Evolutionary conservation across 768 basidiomycete genomes (phyloP), one percentile per base, ranked within the genome.

Genomic region (Kwoniella heveanensis): DNA sequence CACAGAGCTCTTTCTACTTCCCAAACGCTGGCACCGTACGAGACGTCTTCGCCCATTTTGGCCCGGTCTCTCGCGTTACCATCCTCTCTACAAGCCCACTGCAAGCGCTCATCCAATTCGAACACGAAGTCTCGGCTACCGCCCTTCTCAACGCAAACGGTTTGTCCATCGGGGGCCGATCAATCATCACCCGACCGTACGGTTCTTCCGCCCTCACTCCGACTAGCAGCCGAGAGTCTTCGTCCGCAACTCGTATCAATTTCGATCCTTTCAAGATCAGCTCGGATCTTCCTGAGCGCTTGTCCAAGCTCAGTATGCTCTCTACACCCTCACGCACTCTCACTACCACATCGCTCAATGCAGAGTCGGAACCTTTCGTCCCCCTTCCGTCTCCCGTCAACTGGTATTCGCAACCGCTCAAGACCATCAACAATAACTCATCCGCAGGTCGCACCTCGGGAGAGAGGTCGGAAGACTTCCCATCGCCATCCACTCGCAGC

Each of bases 31-130:
- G 49, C 1, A 36, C 47, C 21, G 69, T 76, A 39, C 51, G 64
- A 47, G 71, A 69, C 21, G 60, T 70, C 32, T 73, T 76, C 61
- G 29, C 61, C 19, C 59, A 67, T 30, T 73, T 73, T 48, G 74
- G 74, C n/a, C 50, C 63, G 1, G 57, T 76, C 24, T 13, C 49
- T 4, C 56, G 66, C 22, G 68, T 69, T 21, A 65, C 67, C 19
- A 53, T 73, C 54, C 53, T 71, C 6, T 59, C 60, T 19, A 63
- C 55, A 0, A 46, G 24, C 6, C 55, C 57, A 1, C 54, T 67
- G 29, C 60, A 66, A 51, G 71, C 57, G 10, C 26, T 75, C n/a
- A 67, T 75, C 25, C 54, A 71, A 26, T 75, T 72, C 55, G 71
- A 70, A 25, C 54, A 68, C 36, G 54, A 65, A 12, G 36, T 67